Evolutionary conservation across 2,329 filamentous ascomycete genomes (phyloP).

Genomic region (Helminthosporium solani): DNA sequence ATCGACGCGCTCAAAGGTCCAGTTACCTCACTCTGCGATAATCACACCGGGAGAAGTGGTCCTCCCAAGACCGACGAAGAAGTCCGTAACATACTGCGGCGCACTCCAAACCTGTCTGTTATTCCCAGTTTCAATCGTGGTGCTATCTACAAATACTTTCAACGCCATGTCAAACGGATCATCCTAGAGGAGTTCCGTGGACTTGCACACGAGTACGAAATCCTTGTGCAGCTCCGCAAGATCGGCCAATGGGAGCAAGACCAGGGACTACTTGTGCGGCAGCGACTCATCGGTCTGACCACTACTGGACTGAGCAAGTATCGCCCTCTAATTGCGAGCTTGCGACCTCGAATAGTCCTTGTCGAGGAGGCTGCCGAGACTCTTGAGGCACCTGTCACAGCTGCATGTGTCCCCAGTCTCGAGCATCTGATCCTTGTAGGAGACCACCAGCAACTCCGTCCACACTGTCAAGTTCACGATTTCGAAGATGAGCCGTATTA

Average conservation of each 20-base stretch:
- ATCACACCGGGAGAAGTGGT: slow-evolving; percentile 36
- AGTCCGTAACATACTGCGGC: slow-evolving; percentile 41
- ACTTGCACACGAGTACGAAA: slow-evolving; percentile 53
- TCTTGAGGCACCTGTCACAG: slow-evolving; percentile 63
- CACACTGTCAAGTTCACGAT: slow-evolving; percentile 62
- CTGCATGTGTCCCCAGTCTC: slow-evolving; percentile 61
- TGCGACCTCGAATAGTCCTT: slow-evolving; percentile 67
- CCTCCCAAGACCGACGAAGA: slow-evolving; percentile 25
- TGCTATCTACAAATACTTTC: slow-evolving; percentile 66
- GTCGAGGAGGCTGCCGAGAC: slow-evolving; percentile 82
- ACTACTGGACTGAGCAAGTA: slow-evolving; percentile 83
- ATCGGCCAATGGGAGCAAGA: slow-evolving; percentile 61
- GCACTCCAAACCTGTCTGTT: slow-evolving; percentile 58
- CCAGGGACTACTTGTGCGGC: slow-evolving; percentile 45
- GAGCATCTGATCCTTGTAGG: slow-evolving; percentile 71
- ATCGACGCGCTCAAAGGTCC: slow-evolving; percentile 42
- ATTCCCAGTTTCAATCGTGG: slow-evolving; percentile 60
- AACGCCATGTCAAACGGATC: slow-evolving; percentile 53
- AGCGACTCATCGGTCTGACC: slow-evolving; percentile 65
- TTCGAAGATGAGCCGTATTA: slow-evolving; percentile 63
- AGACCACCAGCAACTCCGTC: slow-evolving; percentile 77
- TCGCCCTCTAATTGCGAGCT: slow-evolving; percentile 64
- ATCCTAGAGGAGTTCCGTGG: slow-evolving; percentile 52
- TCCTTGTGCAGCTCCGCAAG: slow-evolving; percentile 51
- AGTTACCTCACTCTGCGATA: slow-evolving; percentile 40